Evolutionary conservation across 1,284 basidiomycete genomes (phyloP), one percentile per base, ranked within the genome.

Genomic region (Trichosporon ovoides): DNA sequence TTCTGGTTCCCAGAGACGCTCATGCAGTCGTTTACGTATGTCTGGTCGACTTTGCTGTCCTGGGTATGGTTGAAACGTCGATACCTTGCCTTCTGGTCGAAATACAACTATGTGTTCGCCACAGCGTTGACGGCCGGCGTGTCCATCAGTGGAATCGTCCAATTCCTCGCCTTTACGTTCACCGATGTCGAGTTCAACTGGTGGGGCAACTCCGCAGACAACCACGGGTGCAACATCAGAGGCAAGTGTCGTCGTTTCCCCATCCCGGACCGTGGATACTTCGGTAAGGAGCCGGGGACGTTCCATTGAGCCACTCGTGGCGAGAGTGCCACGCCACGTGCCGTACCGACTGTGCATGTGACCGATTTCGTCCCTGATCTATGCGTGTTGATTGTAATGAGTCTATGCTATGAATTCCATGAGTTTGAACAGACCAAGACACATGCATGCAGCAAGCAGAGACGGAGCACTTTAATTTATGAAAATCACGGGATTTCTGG

Each of bases 71-170:
- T 69, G 43, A 61, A 62, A 55, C 53, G 73, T 53, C 53, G 65
- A 37, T 61, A 62, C 37, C 63, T 73, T 38, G 69, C 66, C 18
- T 75, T 75, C 69, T 79, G 77, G 76, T 52, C 48, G 13, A 60
- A 63, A 53, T 92, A 89, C 82, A 92, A 91, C 80, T 93, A 88
- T 72, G 84, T 89, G 64, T 80, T 89, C 34, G 84, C 86, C 7
- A 85, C 87, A 16, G 85, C 81, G 6, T 82, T 88, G 49, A 85
- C 87, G 64, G 80, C 83, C 13, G 87, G 86, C 56, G 82, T 86
- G 38, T 84, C 84, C 46, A 68, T 89, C 52, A 68, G 78, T 13
- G 63, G 83, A 36, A 64, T 89, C 49, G 64, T 87, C 58, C 83
- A 89, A 59, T 90, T 89, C 80, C 84, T 90, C 64, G 61, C 72